A percentile compares a stretch with the other conserved stretches of the same genome.
Evolutionary conservation across 192 early-diverging fungal species (phyloP).

Genomic region (Rhizoclosmatium sp.): DNA sequence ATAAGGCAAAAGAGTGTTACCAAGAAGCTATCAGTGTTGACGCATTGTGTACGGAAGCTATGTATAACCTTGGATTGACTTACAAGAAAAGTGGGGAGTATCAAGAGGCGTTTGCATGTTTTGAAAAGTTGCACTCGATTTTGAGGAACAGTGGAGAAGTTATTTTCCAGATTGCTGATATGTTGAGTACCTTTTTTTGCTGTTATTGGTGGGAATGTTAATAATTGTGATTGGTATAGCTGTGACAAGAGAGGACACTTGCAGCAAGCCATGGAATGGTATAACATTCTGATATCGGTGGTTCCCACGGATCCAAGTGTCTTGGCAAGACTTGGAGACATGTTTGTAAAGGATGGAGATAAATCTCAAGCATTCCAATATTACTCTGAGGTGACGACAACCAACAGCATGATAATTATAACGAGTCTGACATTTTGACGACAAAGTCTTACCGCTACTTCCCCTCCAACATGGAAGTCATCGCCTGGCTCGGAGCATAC

Average conservation of each 20-base stretch:
- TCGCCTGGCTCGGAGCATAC: constrained; percentile 68
- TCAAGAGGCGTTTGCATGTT: constrained; percentile 57
- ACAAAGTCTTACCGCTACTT: constrained; percentile 64
- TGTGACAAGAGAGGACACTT: constrained; percentile 60
- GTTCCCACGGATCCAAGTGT: constrained; percentile 67
- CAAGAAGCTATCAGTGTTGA: constrained; percentile 63
- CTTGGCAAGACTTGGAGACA: constrained; percentile 58
- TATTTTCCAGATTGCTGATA: constrained; percentile 68
- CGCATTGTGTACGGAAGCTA: constrained; percentile 66
- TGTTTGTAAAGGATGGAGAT: constrained; percentile 60
- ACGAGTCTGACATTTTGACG: background rate
- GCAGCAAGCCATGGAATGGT: constrained; percentile 66
- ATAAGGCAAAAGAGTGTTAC: constrained; percentile 60
- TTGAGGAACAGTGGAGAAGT: constrained; percentile 64
- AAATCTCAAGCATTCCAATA: constrained; percentile 70
- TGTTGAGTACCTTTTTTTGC: constrained; percentile 46
- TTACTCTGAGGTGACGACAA: constrained; percentile 58
- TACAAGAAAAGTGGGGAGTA: constrained; percentile 53
- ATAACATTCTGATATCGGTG: constrained; percentile 66
- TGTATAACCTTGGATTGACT: constrained; percentile 65
- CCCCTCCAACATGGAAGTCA: constrained; percentile 63
- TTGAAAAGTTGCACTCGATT: constrained; percentile 66
- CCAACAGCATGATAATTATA: background rate
- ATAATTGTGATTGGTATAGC: constrained; percentile 33
- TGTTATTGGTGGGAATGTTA: background rate